Base-by-base conservation (phyloP, 306 rosid species). In the Gastrolobium bilobum region DNA sequence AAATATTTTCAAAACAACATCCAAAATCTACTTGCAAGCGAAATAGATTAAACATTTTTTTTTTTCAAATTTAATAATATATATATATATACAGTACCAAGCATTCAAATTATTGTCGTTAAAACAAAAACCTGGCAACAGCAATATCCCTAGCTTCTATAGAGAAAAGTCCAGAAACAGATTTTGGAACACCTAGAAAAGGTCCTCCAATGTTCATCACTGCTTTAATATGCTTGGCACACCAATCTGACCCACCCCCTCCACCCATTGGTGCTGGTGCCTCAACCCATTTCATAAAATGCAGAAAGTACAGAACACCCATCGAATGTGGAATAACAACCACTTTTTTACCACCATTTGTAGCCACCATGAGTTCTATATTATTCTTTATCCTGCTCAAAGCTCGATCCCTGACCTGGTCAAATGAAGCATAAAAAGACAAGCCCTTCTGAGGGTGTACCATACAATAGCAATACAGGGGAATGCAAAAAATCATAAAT, bases 231-330 rank as follows among this genome's bases (percentile, higher is more conserved):
- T 92, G 97, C 85, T 82, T 90, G 33, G 97, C 92, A 65, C 97
- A 92, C 97, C 97, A 92, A 83, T 92, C 86, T 34, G 90, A 84
- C 50, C 97, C 97, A 59, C 97, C 97, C 60, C 93, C 94, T 80
- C 94, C 97, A 52, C 97, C 97, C 91, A 84, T 73, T 35, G 97
- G 94, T 48, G 66, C 81, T 15, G 94, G 97, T 61, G 94, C 89
- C 83, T 92, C 97, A 79, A 90, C 97, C 97, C 97, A 92, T 76
- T 92, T 92, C 94, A 92, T 92, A 79, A 92, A 92, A 86, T 92
- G 97, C 78, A 92, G 86, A 81, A 92, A 92, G 88, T 92, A 92
- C 54, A 92, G 79, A 79, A 71, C 93, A 79, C 97, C 97, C 97
- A 92, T 92, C 34, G 97, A 92, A 68, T 92, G 97, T 15, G 97